phyloP scores from a whole-genome alignment of 345 rosid genomes.

The Moricandia moricandioides region DNA sequence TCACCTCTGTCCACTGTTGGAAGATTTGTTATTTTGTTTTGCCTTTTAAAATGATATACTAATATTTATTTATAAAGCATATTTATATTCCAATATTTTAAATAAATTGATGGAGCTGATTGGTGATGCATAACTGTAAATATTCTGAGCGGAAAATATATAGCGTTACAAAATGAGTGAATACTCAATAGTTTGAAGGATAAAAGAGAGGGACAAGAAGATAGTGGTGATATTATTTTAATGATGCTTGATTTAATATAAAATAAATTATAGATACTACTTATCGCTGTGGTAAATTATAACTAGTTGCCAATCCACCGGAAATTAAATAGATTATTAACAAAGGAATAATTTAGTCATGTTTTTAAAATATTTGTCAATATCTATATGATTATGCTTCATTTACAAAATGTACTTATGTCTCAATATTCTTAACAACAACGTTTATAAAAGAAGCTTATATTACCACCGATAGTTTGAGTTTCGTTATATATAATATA shows the following conservation, averaged over 20 bases:
- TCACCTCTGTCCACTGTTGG: conserved; percentile 39
- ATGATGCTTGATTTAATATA: background rate
- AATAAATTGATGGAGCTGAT: background rate
- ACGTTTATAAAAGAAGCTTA: background rate
- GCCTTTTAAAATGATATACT: background rate
- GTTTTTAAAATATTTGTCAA: background rate
- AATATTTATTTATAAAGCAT: background rate
- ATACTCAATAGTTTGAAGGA: background rate
- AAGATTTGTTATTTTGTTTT: conserved; percentile 34
- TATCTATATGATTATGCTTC: background rate
- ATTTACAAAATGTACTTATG: background rate
- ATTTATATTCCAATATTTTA: background rate
- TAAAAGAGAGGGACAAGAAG: background rate
- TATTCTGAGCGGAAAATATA: background rate
- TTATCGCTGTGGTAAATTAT: background rate
- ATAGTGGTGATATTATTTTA: background rate
- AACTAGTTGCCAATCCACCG: background rate
- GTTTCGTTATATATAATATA: background rate
- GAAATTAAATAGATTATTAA: background rate
- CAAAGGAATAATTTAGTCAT: background rate
- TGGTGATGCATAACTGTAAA: background rate
- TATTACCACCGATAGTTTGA: background rate
- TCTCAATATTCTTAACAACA: background rate
- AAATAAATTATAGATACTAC: background rate
- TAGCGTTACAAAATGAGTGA: background rate